phyloP scores from a whole-genome alignment of 345 rosid species.

The Toxicodendron radicans region DNA sequence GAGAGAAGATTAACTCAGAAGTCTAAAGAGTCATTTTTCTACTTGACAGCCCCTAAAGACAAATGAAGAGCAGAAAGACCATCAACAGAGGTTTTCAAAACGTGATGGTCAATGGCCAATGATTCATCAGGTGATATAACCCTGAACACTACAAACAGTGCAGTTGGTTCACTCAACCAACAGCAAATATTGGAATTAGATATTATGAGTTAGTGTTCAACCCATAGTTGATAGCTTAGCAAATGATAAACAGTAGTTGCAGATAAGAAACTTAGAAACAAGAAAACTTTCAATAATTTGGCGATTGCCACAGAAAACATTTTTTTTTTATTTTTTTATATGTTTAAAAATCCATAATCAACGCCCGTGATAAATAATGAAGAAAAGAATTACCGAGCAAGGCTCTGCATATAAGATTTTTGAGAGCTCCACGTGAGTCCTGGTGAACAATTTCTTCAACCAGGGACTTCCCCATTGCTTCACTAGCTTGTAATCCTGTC shows the following conservation, averaged over 20 bases:
- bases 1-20: neutral
- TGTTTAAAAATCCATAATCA: neutral
- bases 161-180: neutral
- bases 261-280: neutral
- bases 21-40: neutral
- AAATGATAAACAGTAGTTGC: neutral
- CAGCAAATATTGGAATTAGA: neutral
- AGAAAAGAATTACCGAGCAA: slow-evolving; percentile 52
- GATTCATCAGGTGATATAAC: no score
- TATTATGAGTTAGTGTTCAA: neutral
- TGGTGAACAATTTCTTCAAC: slow-evolving; percentile 60
- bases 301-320: neutral
- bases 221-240: neutral
- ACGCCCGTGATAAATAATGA: neutral
- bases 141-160: no score
- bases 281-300: neutral
- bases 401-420: slow-evolving; percentile 58
- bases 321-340: no score
- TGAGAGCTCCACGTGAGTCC: slow-evolving; percentile 46
- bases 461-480: slow-evolving; percentile 78
- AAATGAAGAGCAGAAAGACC: no score
- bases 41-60: no score
- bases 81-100: no score
- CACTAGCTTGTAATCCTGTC: slow-evolving; percentile 58
- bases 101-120: no score